phyloP scores from a whole-genome alignment of 208 protist species.

The Paratrypanosoma confusum region DNA sequence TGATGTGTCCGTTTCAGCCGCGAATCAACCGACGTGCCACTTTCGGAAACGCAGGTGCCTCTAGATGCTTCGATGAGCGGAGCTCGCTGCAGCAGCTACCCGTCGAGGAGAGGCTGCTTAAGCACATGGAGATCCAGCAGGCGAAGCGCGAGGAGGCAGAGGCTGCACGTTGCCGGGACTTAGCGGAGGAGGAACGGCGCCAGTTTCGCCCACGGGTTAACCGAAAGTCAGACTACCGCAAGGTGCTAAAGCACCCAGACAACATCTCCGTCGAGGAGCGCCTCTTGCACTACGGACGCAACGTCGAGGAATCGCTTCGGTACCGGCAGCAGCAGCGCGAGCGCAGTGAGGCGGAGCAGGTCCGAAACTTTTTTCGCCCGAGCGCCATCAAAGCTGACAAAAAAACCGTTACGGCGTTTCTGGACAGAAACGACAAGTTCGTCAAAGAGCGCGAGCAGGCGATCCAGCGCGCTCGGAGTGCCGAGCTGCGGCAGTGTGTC shows the following conservation, averaged over 20 bases:
- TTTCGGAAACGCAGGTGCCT: too few species aligned
- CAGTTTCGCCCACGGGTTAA: constrained; percentile 62
- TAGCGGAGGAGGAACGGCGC: neutral
- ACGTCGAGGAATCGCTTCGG: constrained; percentile 16
- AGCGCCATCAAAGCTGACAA: too few species aligned
- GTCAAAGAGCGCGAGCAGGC: constrained; percentile 25
- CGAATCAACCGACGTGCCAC: too few species aligned
- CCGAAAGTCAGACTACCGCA: constrained; percentile 3
- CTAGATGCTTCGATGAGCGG: too few species aligned
- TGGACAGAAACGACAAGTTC: constrained; percentile 20
- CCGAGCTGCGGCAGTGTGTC: constrained; percentile 13
- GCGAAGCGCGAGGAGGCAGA: too few species aligned
- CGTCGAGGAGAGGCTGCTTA: too few species aligned
- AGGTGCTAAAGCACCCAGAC: constrained; percentile 7
- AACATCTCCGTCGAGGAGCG: constrained; percentile 58
- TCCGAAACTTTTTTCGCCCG: too few species aligned
- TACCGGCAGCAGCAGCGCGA: constrained; percentile 20
- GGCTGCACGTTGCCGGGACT: neutral
- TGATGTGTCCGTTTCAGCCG: too few species aligned
- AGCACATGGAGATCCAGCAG: too few species aligned
- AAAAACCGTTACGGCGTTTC: too few species aligned
- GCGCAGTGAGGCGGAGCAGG: constrained; percentile 13
- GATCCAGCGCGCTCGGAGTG: constrained; percentile 14
- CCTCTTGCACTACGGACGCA: constrained; percentile 62
- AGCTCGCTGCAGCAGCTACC: too few species aligned